Evolutionary conservation across 2,329 filamentous ascomycete genomes (phyloP), one percentile per base, ranked within the genome.

Genomic region (Apiospora aurea): DNA sequence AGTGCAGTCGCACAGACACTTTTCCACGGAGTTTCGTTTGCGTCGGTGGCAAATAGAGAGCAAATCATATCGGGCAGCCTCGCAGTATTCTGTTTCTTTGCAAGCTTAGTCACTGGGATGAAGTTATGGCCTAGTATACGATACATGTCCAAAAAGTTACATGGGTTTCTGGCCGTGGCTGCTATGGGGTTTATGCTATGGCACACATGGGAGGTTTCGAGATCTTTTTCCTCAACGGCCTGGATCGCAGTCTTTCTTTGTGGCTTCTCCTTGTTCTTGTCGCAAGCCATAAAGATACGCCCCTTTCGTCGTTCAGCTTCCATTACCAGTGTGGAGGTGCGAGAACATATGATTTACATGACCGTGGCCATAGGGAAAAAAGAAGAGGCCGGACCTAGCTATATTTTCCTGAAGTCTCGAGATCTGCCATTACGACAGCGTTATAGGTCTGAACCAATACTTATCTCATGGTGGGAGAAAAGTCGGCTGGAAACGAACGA

Each of bases 121-220:
- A 57, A 57, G 24, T 57, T 57, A 57, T 57, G 51, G 51, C 51
- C 51, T 4, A 57, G 26, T 29, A 57, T 57, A 29, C 51, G 51
- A 29, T 57, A 57, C 6, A 29, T 57, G 0, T 57, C 24, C 26
- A 29, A 29, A 57, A 57, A 29, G 13, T 16, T 29, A 57, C 26
- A 57, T 57, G 26, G 51, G 51, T 57, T 57, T 57, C 51, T 57
- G 51, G 51, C 51, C 13, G 51, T 57, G 51, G 51, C 51, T 57
- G 51, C 26, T 6, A 29, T 29, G 13, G 51, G 51, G 24, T 57
- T 57, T 16, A 57, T 29, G 51, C 51, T 57, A 14, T 57, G 26
- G 51, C 51, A 57, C 26, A 29, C 6, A 29, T 57, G 13, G 51
- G 51, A 57, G 26, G 51, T 57, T 57, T 57, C 51, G 24, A 57